These are phyloP conservation scores for Ceratocystis ficicola DNA, from an alignment of 2,329 filamentous ascomycete species.

Conservation along the genomic window DNA sequence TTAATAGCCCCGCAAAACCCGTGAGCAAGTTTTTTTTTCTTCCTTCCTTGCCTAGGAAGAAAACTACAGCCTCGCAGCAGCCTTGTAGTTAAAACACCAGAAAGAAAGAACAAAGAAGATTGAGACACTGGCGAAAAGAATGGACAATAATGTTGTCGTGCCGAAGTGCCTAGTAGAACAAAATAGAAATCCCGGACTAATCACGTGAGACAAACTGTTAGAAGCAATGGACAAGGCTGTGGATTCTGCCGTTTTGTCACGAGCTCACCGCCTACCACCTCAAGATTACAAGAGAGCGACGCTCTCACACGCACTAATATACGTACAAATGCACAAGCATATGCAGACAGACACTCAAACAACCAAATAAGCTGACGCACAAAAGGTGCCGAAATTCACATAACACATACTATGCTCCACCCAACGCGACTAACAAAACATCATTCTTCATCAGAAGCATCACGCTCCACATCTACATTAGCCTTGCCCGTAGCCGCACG, in stretches of 20 bases:
- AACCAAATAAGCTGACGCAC: neutral
- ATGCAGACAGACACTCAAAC: neutral
- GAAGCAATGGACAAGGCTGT: no score
- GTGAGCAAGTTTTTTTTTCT: conserved; percentile 1
- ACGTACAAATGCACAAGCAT: neutral
- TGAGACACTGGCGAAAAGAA: no score
- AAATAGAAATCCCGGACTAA: no score
- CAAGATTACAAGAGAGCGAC: no score
- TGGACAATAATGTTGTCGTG: no score
- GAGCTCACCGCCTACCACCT: no score
- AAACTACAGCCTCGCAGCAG: neutral
- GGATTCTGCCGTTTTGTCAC: no score
- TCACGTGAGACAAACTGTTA: no score
- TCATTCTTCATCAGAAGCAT: neutral
- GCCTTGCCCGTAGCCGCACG: conserved; percentile 37
- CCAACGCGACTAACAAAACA: neutral
- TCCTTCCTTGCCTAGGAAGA: neutral
- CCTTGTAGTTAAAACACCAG: neutral
- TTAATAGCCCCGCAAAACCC: neutral
- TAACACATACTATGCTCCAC: neutral
- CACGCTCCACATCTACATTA: conserved; percentile 40
- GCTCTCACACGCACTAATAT: neutral
- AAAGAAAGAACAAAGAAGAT: neutral
- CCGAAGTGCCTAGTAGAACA: no score
- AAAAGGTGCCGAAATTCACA: neutral